Evolutionary conservation across 2,329 filamentous ascomycete species (phyloP).

Genomic region (Phialophora verrucosa): DNA sequence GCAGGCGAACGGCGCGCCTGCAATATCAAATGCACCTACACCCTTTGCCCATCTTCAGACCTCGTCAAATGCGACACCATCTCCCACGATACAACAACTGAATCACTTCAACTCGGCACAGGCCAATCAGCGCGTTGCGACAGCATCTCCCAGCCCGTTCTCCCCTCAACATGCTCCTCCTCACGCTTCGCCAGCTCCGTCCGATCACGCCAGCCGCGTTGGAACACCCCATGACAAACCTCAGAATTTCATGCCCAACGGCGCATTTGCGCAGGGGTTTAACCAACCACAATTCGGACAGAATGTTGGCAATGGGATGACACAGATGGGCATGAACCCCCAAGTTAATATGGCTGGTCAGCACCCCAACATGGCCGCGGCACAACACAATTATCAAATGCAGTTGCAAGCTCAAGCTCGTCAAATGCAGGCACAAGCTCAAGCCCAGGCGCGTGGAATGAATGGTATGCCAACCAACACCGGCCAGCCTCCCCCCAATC

Average conservation of each 20-base stretch:
- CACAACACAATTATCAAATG: slow-evolving; percentile 80
- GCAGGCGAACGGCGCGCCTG: slow-evolving; percentile 66
- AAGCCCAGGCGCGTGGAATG: slow-evolving; percentile 25
- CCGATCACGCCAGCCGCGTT: slow-evolving; percentile 70
- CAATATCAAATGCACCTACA: slow-evolving; percentile 65
- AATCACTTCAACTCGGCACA: slow-evolving; percentile 70
- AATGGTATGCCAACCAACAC: slow-evolving; percentile 29
- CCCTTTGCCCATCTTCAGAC: slow-evolving; percentile 83
- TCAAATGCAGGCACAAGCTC: slow-evolving; percentile 51
- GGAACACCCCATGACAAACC: slow-evolving; percentile 74
- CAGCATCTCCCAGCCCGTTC: slow-evolving; percentile 90
- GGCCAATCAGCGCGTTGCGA: slow-evolving; percentile 80
- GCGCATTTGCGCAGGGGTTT: slow-evolving; percentile 49
- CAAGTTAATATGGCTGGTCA: slow-evolving; percentile 60
- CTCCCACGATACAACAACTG: slow-evolving; percentile 81
- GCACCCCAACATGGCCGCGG: slow-evolving; percentile 68
- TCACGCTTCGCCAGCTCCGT: slow-evolving; percentile 76
- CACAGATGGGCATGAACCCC: slow-evolving; percentile 51
- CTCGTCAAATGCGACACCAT: slow-evolving; percentile 84
- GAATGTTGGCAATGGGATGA: slow-evolving; percentile 48
- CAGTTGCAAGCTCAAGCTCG: slow-evolving; percentile 78
- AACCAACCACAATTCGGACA: slow-evolving; percentile 50
- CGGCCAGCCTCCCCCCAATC: slow-evolving; percentile 24
- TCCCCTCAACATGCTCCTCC: slow-evolving; percentile 76
- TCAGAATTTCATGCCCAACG: slow-evolving; percentile 61